phyloP scores from a whole-genome alignment of 441 rosid species.

The Syzygium syzygioides region DNA sequence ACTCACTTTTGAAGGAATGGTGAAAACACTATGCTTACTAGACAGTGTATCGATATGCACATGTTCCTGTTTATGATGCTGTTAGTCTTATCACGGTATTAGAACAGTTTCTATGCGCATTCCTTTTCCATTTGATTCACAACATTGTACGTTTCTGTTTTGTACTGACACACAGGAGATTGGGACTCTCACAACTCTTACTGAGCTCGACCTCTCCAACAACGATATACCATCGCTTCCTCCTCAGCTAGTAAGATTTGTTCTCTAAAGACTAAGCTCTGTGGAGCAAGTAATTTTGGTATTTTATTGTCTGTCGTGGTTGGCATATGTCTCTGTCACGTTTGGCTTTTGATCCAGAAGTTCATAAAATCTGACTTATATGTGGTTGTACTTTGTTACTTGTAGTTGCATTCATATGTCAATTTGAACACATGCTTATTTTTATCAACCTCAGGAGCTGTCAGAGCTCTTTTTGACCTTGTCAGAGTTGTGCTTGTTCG shows the following conservation, averaged over 20 bases:
- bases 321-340: background rate
- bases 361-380: background rate
- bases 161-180: constrained; percentile 44
- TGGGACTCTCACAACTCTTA: constrained; percentile 56
- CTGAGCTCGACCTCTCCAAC: constrained; percentile 80
- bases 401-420: background rate
- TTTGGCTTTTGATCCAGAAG: background rate
- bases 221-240: constrained; percentile 84
- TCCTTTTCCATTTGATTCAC: background rate
- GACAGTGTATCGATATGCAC: background rate
- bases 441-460: background rate
- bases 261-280: background rate
- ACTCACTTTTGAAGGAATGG: background rate
- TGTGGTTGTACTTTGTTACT: background rate
- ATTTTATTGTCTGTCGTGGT: background rate
- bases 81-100: background rate
- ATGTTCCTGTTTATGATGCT: background rate
- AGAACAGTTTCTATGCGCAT: background rate
- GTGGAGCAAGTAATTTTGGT: background rate
- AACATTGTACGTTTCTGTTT: background rate
- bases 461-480: background rate
- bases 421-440: background rate
- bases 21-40: background rate
- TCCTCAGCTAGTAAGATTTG: constrained; percentile 55
- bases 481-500: background rate